Conservation (phyloP, 75 land plant species). For the Sequoia sempervirens region DNA sequence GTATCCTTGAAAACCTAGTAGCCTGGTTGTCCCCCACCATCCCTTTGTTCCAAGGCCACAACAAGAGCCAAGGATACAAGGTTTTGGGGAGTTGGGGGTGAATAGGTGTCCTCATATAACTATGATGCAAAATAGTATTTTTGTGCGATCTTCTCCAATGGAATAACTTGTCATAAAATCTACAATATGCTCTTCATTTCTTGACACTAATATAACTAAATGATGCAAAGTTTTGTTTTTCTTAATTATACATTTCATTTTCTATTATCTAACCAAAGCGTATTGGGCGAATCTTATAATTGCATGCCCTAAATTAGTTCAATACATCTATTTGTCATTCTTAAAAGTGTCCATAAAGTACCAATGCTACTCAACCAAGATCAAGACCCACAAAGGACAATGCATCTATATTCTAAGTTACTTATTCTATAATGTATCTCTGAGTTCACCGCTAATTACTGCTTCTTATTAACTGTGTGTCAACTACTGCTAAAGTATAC, state of each 20-base stretch:
- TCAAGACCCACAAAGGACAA: background rate
- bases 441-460: background rate
- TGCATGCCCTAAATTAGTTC: background rate
- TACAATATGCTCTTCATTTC: background rate
- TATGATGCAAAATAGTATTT: background rate
- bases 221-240: background rate
- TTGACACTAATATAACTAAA: background rate
- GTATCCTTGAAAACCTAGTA: no score
- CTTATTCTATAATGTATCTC: background rate
- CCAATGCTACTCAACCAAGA: background rate
- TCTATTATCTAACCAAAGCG: background rate
- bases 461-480: background rate
- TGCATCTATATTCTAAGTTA: background rate
- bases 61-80: no score
- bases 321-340: background rate
- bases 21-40: no score
- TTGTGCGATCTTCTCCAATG: background rate
- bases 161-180: background rate
- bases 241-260: background rate
- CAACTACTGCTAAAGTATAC: background rate
- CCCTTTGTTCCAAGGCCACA: no score
- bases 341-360: background rate
- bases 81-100: no score
- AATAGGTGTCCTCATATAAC: no score
- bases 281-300: no score